phyloP scores from a whole-genome alignment of 768 basidiomycete genomes.

The Hygrophorus pudorinus region DNA sequence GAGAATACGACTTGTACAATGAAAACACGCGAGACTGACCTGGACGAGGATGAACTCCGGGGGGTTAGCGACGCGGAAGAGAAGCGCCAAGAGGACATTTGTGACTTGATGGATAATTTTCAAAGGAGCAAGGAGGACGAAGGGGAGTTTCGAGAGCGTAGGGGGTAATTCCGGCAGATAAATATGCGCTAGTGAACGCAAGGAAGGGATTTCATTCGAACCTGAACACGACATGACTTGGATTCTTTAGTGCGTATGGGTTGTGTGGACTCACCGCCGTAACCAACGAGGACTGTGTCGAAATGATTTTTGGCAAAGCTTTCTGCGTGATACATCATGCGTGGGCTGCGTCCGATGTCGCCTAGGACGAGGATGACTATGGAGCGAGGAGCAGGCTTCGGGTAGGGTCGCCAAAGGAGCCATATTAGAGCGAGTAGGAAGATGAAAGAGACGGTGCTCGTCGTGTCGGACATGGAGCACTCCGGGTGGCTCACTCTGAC shows the following conservation, averaged over 20 bases:
- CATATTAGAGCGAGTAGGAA: neutral
- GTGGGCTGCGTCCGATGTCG: constrained; percentile 89
- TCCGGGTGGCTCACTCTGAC: neutral
- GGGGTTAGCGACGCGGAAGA: constrained; percentile 50
- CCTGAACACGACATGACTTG: constrained; percentile 31
- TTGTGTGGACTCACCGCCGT: constrained; percentile 51
- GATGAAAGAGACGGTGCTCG: neutral
- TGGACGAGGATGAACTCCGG: constrained; percentile 87
- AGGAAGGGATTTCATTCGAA: constrained; percentile 64
- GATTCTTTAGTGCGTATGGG: neutral
- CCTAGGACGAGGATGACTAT: constrained; percentile 91
- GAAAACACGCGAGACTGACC: constrained; percentile 32
- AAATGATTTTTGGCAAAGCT: constrained; percentile 79
- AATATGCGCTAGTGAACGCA: constrained; percentile 57
- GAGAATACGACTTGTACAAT: neutral
- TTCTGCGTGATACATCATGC: constrained; percentile 99
- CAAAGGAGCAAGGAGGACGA: constrained; percentile 65
- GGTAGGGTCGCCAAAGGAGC: neutral
- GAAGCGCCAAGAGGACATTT: constrained; percentile 50
- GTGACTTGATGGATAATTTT: constrained; percentile 68
- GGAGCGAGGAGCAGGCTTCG: constrained; percentile 35
- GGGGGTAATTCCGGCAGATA: constrained; percentile 60
- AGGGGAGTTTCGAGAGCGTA: constrained; percentile 45
- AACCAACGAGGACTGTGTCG: constrained; percentile 75
- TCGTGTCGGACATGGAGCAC: neutral